A percentile compares a stretch with the other conserved stretches of the same genome.
Evolutionary conservation across 257 asterid genomes (phyloP).

Genomic region (Lantana camara): DNA sequence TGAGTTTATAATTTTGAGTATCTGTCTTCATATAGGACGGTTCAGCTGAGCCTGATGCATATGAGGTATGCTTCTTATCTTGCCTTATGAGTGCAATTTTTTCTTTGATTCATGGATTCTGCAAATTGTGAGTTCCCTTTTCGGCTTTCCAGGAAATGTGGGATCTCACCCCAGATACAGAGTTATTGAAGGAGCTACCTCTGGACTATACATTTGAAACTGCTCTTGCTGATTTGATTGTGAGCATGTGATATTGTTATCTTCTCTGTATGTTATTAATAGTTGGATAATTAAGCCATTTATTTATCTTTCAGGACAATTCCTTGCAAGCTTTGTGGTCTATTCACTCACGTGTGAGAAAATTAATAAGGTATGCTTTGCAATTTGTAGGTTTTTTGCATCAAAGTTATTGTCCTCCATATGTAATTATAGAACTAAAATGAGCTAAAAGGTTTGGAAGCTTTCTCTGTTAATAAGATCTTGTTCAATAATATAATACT

Average conservation of each 20-base stretch:
- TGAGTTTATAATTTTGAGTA: conserved; percentile 8
- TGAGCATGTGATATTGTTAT: conserved; percentile 36
- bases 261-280: conserved; percentile 2
- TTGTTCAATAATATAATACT: not conserved
- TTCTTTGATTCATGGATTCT: not conserved
- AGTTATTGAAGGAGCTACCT: conserved; percentile 67
- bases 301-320: conserved; percentile 56
- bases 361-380: conserved; percentile 52
- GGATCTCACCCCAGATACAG: conserved; percentile 82
- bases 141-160: conserved; percentile 68
- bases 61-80: conserved; percentile 48
- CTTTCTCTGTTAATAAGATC: not conserved
- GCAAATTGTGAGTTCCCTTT: not conserved
- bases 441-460: conserved; percentile 2
- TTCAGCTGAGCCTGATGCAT: conserved; percentile 44
- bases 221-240: conserved; percentile 82
- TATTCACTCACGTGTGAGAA: conserved; percentile 38
- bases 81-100: not conserved
- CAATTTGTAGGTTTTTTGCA: not conserved
- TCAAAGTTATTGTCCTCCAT: conserved; percentile 7
- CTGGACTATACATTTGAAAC: conserved; percentile 67
- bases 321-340: conserved; percentile 85
- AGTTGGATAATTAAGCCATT: conserved; percentile 19
- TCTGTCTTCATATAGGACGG: conserved; percentile 60
- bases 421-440: conserved; percentile 7